A percentile compares a stretch with the other conserved stretches of the same genome.
Conservation (phyloP, 495 filamentous ascomycete species). For the Mytilinidion resinicola region DNA sequence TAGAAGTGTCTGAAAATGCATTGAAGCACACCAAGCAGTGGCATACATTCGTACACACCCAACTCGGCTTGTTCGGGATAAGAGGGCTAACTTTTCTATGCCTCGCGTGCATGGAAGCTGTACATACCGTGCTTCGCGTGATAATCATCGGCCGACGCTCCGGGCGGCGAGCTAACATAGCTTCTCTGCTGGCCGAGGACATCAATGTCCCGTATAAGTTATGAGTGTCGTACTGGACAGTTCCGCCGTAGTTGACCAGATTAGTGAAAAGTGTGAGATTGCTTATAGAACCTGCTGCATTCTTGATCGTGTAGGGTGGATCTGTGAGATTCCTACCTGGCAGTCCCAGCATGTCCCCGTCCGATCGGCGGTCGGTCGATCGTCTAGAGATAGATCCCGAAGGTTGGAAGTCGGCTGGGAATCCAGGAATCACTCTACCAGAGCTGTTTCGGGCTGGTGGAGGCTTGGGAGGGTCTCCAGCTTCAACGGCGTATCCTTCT, state of each 20-base stretch:
- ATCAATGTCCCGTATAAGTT: slow-evolving; percentile 89
- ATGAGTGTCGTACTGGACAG: slow-evolving; percentile 72
- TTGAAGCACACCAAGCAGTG: no score
- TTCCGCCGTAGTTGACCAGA: slow-evolving; percentile 65
- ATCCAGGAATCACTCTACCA: slow-evolving; percentile 62
- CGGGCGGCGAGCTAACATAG: slow-evolving; percentile 66
- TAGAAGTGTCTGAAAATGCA: no score
- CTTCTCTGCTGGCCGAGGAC: slow-evolving; percentile 56
- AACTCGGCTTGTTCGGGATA: no score
- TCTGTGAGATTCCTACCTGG: slow-evolving; percentile 59
- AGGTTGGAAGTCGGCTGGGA: slow-evolving; percentile 66
- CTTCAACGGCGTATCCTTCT: slow-evolving; percentile 33
- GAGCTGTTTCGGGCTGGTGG: slow-evolving; percentile 54
- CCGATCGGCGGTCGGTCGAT: slow-evolving; percentile 27
- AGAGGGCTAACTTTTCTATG: no score
- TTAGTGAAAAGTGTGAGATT: slow-evolving; percentile 54
- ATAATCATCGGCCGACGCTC: slow-evolving; percentile 67
- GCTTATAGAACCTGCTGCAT: slow-evolving; percentile 45
- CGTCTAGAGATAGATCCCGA: background rate
- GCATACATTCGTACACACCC: no score
- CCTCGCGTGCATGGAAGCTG: no score
- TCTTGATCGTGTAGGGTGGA: slow-evolving; percentile 70
- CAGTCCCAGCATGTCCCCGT: slow-evolving; percentile 43
- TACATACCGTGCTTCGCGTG: slow-evolving; percentile 60
- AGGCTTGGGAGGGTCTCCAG: slow-evolving; percentile 58